phyloP scores from a whole-genome alignment of 352 stramenopile species.

The Globisporangium camurandrum region DNA sequence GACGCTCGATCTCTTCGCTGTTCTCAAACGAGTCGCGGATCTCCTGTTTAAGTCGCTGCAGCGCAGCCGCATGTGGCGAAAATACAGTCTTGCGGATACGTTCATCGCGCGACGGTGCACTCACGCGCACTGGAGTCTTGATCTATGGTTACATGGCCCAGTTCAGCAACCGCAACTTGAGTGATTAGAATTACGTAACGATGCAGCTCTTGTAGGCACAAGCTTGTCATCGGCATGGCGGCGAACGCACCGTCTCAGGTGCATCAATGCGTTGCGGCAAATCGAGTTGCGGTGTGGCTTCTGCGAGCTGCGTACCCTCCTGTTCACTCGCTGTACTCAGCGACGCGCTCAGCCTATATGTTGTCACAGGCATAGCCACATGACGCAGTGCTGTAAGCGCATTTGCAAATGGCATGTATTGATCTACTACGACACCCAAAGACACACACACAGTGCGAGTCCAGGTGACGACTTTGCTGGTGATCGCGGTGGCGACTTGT shows the following conservation, averaged over 20 bases:
- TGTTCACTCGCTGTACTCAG: constrained; percentile 42
- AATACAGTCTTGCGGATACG: constrained; percentile 69
- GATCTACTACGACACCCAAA: too few relatives aligned
- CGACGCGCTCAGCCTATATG: constrained; percentile 37
- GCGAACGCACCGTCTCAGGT: constrained; percentile 36
- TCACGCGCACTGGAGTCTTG: constrained; percentile 55
- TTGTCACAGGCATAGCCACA: neutral
- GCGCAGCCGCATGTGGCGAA: constrained; percentile 46
- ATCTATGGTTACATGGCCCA: too few relatives aligned
- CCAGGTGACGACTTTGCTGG: constrained; percentile 30
- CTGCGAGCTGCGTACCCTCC: constrained; percentile 71
- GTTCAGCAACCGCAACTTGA: neutral
- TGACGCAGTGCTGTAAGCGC: too few relatives aligned
- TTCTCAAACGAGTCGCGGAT: constrained; percentile 46
- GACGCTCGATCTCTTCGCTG: constrained; percentile 28
- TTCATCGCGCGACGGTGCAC: constrained; percentile 48
- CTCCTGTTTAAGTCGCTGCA: constrained; percentile 37
- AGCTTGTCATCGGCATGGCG: neutral
- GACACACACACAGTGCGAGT: too few relatives aligned
- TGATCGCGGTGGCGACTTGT: constrained; percentile 41
- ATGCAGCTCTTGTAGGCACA: neutral
- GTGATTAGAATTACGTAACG: neutral
- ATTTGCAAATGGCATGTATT: too few relatives aligned
- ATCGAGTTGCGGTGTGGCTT: constrained; percentile 68
- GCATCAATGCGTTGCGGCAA: constrained; percentile 71